Conservation (phyloP, 2,329 filamentous ascomycete genomes). For the Sclerotinia trifoliorum region DNA sequence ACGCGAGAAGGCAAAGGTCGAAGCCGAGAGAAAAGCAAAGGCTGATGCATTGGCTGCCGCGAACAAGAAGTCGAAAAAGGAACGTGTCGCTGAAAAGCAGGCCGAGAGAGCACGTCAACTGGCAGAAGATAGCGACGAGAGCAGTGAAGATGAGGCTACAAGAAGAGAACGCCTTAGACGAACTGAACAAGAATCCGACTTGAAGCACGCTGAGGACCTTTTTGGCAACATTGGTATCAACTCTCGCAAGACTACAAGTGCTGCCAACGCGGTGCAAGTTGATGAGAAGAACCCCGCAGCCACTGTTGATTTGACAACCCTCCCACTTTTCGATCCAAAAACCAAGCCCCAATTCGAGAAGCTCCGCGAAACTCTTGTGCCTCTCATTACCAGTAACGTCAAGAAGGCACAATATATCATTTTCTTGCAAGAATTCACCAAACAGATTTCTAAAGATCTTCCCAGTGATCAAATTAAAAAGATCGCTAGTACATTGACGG, state of each 20-base stretch:
- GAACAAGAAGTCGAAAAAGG: slow-evolving; percentile 83
- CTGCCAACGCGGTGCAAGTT: slow-evolving; percentile 63
- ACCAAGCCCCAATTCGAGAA: slow-evolving; percentile 84
- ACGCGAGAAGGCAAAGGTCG: slow-evolving; percentile 90
- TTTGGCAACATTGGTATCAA: slow-evolving; percentile 73
- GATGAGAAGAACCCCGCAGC: slow-evolving; percentile 72
- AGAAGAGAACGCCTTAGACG: slow-evolving; percentile 71
- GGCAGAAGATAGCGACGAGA: slow-evolving; percentile 56
- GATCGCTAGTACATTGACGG: slow-evolving; percentile 81
- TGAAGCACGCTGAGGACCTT: slow-evolving; percentile 86
- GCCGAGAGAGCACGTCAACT: slow-evolving; percentile 55
- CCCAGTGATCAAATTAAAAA: slow-evolving; percentile 96
- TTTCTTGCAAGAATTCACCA: slow-evolving; percentile 88
- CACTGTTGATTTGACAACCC: slow-evolving; percentile 74
- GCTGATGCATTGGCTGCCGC: slow-evolving; percentile 84
- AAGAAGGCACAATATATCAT: slow-evolving; percentile 90
- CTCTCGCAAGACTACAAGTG: slow-evolving; percentile 66
- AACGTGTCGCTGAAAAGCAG: slow-evolving; percentile 80
- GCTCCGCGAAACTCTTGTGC: slow-evolving; percentile 74
- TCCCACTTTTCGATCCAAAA: slow-evolving; percentile 84
- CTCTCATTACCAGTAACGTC: slow-evolving; percentile 68
- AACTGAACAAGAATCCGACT: slow-evolving; percentile 83
- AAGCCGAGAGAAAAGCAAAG: slow-evolving; percentile 80
- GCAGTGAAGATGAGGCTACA: slow-evolving; percentile 68
- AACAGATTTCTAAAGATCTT: slow-evolving; percentile 82